These are phyloP conservation scores for Thalia dealbata DNA, from an alignment of 176 grass and related monocot genomes.

Conservation along the genomic window DNA sequence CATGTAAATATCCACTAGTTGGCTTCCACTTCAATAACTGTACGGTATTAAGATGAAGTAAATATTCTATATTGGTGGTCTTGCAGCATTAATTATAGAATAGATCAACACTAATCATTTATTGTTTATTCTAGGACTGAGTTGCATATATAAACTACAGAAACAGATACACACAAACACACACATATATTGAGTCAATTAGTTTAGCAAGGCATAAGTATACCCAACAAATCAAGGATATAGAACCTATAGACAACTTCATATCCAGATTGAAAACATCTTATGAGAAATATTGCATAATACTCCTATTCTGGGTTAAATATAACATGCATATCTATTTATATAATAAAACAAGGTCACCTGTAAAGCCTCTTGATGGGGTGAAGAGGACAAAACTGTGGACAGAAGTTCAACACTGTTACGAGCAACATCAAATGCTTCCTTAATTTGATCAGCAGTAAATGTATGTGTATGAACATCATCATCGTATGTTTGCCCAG, in stretches of 20 bases:
- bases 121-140: background rate
- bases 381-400: constrained; percentile 75
- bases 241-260: background rate
- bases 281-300: background rate
- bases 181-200: background rate
- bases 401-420: constrained; percentile 91
- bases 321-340: background rate
- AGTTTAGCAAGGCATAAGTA: background rate
- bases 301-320: background rate
- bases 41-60: background rate
- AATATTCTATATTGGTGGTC: background rate
- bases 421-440: constrained; percentile 64
- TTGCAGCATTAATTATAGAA: background rate
- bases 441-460: constrained; percentile 52
- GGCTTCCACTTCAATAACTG: background rate
- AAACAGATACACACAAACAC: too few species aligned
- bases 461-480: constrained; percentile 37
- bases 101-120: background rate
- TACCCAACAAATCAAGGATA: background rate
- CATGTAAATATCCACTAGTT: background rate
- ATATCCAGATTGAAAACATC: background rate
- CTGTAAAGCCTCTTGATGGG: constrained; percentile 62
- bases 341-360: constrained; percentile 24
- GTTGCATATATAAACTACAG: too few species aligned
- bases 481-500: constrained; percentile 50